A percentile compares a stretch with the other conserved stretches of the same genome.
Conservation (phyloP, 2,329 filamentous ascomycete genomes). For the Epichloe baconii region DNA sequence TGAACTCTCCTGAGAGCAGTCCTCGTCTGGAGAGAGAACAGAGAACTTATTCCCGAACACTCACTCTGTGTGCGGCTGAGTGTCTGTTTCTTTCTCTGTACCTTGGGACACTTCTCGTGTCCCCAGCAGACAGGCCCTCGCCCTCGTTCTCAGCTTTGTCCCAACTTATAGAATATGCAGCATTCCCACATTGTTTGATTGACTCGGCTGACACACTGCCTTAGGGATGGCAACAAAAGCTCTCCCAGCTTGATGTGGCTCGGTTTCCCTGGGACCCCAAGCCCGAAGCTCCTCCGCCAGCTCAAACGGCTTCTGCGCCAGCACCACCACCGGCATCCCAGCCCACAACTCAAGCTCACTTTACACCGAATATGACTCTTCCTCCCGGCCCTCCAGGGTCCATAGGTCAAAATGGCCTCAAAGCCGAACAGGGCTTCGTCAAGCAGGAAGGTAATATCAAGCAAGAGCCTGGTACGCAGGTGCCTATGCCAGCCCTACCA, state of each 20-base stretch:
- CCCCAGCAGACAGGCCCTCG: not conserved
- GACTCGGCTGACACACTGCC: constrained; percentile 5
- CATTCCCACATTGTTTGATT: not conserved
- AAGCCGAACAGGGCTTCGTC: constrained; percentile 29
- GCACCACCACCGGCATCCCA: constrained; percentile 11
- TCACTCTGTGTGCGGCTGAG: not conserved
- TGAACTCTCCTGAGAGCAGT: not conserved
- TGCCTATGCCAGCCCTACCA: constrained; percentile 19
- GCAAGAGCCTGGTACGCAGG: constrained; percentile 28
- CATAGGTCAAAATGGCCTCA: constrained; percentile 23
- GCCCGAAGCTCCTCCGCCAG: constrained; percentile 41
- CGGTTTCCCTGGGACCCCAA: constrained; percentile 92
- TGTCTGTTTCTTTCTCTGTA: not conserved
- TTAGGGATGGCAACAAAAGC: constrained; percentile 88
- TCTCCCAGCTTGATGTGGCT: constrained; percentile 73
- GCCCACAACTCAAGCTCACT: constrained; percentile 17
- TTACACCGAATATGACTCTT: constrained; percentile 19
- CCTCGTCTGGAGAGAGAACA: not conserved
- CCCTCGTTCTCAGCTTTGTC: not conserved
- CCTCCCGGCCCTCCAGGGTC: constrained; percentile 18
- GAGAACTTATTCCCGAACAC: not conserved
- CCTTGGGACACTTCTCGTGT: not conserved
- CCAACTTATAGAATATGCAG: not conserved
- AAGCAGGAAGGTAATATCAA: constrained; percentile 36
- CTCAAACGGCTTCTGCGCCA: constrained; percentile 21